These are phyloP conservation scores for Fallopia convolvulus DNA, from an alignment of 148 eudicot genomes.

Conservation along the genomic window DNA sequence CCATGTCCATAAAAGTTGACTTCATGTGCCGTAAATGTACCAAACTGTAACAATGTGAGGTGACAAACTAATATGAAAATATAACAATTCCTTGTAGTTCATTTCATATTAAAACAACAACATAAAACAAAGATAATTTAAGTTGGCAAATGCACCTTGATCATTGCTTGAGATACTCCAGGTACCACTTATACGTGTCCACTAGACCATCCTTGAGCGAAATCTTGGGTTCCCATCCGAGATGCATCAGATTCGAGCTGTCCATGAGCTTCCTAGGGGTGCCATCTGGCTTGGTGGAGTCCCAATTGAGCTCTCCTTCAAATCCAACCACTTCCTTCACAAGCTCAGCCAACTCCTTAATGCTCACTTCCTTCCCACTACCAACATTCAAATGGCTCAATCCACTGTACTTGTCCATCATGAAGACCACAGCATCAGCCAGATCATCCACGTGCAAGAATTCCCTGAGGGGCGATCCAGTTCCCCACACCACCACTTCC, in stretches of 20 bases:
- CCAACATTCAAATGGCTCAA: constrained; percentile 91
- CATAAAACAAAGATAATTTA: neutral
- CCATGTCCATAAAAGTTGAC: neutral
- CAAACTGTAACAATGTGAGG: neutral
- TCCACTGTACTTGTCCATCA: constrained; percentile 76
- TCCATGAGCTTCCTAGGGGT: constrained; percentile 99
- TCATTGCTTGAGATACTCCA: constrained; percentile 59
- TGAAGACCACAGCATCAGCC: constrained; percentile 68
- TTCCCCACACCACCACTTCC: constrained; percentile 97
- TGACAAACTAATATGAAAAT: neutral
- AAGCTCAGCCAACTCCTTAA: constrained; percentile 88
- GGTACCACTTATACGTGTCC: constrained; percentile 83
- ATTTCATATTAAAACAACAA: constrained; percentile 3
- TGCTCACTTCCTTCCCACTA: constrained; percentile 90
- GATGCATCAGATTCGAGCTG: constrained; percentile 51
- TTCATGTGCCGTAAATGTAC: neutral
- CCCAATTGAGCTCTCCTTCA: constrained; percentile 82
- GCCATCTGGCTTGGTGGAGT: constrained; percentile 77
- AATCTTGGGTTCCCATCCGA: constrained; percentile 86
- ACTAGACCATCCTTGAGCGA: constrained; percentile 74
- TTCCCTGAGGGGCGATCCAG: constrained; percentile 81
- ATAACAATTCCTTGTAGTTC: neutral
- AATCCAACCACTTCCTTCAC: constrained; percentile 95
- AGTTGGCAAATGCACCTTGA: constrained; percentile 7
- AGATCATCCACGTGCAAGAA: constrained; percentile 92